phyloP scores from a whole-genome alignment of 176 grass and related monocot genomes.

The Calamus simplicifolius region DNA sequence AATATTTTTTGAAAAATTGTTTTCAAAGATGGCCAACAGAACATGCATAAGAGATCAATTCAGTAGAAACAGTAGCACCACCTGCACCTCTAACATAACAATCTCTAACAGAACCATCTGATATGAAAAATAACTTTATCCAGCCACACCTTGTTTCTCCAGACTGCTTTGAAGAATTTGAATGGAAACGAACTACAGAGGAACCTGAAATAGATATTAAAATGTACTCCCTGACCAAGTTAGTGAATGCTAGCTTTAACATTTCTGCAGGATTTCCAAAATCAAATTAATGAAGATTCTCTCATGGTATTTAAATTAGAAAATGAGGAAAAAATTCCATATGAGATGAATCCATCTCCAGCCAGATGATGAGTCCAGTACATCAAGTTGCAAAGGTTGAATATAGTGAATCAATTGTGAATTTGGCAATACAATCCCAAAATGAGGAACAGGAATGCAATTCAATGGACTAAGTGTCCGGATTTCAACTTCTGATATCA shows the following conservation, averaged over 20 bases:
- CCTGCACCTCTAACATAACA: not conserved
- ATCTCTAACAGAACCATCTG: not conserved
- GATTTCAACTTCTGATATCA: no score
- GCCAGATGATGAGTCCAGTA: not conserved
- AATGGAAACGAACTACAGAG: not conserved
- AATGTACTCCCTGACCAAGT: not conserved
- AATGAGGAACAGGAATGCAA: not conserved
- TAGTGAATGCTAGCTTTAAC: not conserved
- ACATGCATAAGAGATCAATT: not conserved
- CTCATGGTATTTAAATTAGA: not conserved
- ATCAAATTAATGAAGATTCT: not conserved
- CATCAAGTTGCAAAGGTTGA: not conserved
- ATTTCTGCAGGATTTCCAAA: conserved; percentile 1
- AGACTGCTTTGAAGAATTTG: not conserved
- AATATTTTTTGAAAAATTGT: no score
- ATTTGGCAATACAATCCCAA: not conserved
- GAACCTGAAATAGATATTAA: not conserved
- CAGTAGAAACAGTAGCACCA: not conserved
- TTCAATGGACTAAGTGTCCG: not conserved
- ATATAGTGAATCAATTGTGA: not conserved
- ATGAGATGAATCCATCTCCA: not conserved
- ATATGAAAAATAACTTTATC: not conserved
- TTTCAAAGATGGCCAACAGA: no score
- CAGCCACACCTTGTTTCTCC: not conserved
- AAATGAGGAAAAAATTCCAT: not conserved